Base-by-base conservation (phyloP, 2,329 filamentous ascomycete species). In the Fusarium subglutinans region DNA sequence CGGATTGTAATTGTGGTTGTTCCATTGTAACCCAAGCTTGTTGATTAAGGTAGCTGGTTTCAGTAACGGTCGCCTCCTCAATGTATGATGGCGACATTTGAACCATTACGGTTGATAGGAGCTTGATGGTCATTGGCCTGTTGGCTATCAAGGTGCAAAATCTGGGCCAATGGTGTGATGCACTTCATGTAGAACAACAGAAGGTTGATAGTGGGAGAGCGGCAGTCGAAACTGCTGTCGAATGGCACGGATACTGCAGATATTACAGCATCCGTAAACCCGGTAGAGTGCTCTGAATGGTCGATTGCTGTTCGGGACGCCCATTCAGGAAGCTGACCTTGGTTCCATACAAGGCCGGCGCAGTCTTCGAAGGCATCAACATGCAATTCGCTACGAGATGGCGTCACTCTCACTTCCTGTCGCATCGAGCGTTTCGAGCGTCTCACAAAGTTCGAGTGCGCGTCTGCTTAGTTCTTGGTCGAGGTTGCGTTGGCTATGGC, bases 351-450 rank as follows among this genome's bases (percentile, higher is more conserved):
- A 62, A 56, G 54, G 70, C 57, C 60, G 73, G 59, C 48, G 47
- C 63, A 61, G 64, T 70, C 63, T 63, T 56, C 61, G 63, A 62
- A 44, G 66, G 43, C 70, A 45, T 40, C 43, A 57, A 67, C 63
- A 70, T 75, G 70, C 66, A 76, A 78, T 74, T 55, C 54, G 63
- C 73, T 74, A 69, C 73, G 61, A 73, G 35, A 78, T 78, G 74
- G 74, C 76, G 75, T 78, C 76, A 78, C 76, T 76, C 41, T 28
- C 66, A 78, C 73, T 74, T 58, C 26, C 66, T 69, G 64, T 55
- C 40, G 64, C 66, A 56, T 58, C 41, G 53, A 63, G 65, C 67
- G 72, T 69, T 74, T 77, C 69, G 56, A 72, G 72, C 60, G 69
- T 73, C 66, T 73, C 64, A 75, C 72, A 63, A 66, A 66, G 28